Evolutionary conservation across 352 stramenopile genomes (phyloP).

Genomic region (Phytopythium ostracodes): DNA sequence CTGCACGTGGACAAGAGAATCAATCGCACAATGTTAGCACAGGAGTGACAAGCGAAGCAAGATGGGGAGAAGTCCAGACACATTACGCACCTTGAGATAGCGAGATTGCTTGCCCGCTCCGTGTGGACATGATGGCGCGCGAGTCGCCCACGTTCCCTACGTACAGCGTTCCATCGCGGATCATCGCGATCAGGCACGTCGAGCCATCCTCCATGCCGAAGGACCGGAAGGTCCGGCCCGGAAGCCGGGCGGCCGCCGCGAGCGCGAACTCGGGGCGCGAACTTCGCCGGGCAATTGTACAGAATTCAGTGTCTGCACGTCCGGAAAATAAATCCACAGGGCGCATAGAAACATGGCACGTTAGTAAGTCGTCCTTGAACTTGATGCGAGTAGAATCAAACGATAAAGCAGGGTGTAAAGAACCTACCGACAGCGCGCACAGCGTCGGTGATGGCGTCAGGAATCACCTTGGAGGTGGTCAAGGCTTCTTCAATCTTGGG

Average conservation of each 20-base stretch:
- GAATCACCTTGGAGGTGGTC: conserved; percentile 23
- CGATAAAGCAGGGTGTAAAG: neutral
- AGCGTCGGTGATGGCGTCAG: conserved; percentile 52
- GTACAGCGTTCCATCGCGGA: conserved; percentile 61
- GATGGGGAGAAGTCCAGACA: neutral
- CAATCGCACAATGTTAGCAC: neutral
- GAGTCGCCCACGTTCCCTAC: conserved; percentile 85
- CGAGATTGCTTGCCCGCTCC: conserved; percentile 43
- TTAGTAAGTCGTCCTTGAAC: neutral
- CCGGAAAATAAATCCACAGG: neutral
- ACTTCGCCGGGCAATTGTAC: conserved; percentile 40
- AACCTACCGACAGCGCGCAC: conserved; percentile 56
- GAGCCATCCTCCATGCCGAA: conserved; percentile 76
- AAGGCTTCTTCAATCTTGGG: conserved; percentile 51
- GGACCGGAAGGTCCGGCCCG: conserved; percentile 22
- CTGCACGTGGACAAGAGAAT: conserved; percentile 15
- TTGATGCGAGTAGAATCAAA: neutral
- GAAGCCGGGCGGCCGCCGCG: conserved; percentile 16
- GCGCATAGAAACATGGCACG: neutral
- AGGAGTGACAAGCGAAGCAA: neutral
- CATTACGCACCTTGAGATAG: conserved; percentile 41
- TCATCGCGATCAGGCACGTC: conserved; percentile 73
- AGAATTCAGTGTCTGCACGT: conserved; percentile 58
- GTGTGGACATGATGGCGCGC: conserved; percentile 60
- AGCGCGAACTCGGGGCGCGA: conserved; percentile 29